These are phyloP conservation scores for Craterostigma plantagineum DNA, from an alignment of 257 asterid species.

Conservation along the genomic window DNA sequence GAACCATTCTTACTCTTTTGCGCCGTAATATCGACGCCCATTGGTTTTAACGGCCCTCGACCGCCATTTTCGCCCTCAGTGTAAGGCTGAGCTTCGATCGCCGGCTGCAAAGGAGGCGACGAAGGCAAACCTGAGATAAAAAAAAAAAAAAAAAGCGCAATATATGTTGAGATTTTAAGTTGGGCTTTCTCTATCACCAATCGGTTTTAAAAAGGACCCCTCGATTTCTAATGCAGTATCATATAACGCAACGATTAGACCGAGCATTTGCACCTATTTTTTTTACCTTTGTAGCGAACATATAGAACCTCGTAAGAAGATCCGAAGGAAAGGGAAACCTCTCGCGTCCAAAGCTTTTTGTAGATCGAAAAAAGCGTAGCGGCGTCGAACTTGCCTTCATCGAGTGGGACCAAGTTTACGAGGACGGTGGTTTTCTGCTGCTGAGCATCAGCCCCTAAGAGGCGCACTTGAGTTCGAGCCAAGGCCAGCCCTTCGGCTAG, in stretches of 20 bases:
- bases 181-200: too few species aligned
- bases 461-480: slow-evolving; percentile 79
- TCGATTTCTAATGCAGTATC: too few species aligned
- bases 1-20: too few species aligned
- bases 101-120: slow-evolving; percentile 77
- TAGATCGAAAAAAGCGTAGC: slow-evolving; percentile 42
- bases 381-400: slow-evolving; percentile 40
- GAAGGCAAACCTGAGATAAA: slow-evolving; percentile 78
- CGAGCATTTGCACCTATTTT: not conserved
- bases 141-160: too few species aligned
- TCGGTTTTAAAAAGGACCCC: too few species aligned
- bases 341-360: slow-evolving; percentile 65
- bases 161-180: too few species aligned
- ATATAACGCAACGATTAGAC: not conserved
- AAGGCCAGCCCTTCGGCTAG: slow-evolving; percentile 56
- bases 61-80: slow-evolving; percentile 24
- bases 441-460: slow-evolving; percentile 86
- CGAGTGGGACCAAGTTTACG: slow-evolving; percentile 65
- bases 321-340: slow-evolving; percentile 56
- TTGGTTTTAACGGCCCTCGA: slow-evolving; percentile 65
- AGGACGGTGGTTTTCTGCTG: slow-evolving; percentile 73
- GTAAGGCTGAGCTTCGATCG: too few species aligned
- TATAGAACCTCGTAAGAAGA: slow-evolving; percentile 60
- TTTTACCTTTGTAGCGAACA: slow-evolving; percentile 75
- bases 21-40: too few species aligned